phyloP scores from a whole-genome alignment of 169 alveolate species.

The Cryptosporidium andersoni region DNA sequence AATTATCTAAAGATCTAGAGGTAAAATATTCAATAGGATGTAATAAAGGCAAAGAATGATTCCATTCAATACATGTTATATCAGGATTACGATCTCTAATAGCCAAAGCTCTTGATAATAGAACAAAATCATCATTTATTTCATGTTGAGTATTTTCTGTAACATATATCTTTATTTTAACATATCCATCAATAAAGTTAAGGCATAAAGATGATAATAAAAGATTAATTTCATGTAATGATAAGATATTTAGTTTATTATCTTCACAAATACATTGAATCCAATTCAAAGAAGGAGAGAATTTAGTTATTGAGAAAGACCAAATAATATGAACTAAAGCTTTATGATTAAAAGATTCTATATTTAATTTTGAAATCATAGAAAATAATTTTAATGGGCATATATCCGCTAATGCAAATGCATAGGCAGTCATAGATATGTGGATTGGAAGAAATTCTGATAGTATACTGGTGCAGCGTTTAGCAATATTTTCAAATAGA shows the following conservation, averaged over 20 bases:
- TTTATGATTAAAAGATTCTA: constrained; percentile 34
- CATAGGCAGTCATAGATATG: constrained; percentile 59
- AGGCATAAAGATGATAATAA: constrained; percentile 17
- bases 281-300: constrained; percentile 14
- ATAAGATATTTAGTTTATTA: constrained; percentile 1
- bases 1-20: not conserved
- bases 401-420: constrained; percentile 54
- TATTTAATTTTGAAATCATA: constrained; percentile 22
- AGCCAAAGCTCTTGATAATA: constrained; percentile 25
- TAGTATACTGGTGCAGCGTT: constrained; percentile 10
- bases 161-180: not conserved
- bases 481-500: constrained; percentile 43
- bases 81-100: constrained; percentile 52
- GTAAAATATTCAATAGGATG: not conserved
- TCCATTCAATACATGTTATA: constrained; percentile 39
- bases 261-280: constrained; percentile 17
- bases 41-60: not conserved
- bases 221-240: constrained; percentile 17
- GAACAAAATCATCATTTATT: not conserved
- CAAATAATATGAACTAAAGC: constrained; percentile 46
- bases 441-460: constrained; percentile 46
- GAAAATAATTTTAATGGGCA: constrained; percentile 23
- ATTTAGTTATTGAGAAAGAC: constrained; percentile 49
- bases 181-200: constrained; percentile 27
- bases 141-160: not conserved